Base-by-base conservation (phyloP, 2,329 filamentous ascomycete genomes). In the Stachybotrys elegans region DNA sequence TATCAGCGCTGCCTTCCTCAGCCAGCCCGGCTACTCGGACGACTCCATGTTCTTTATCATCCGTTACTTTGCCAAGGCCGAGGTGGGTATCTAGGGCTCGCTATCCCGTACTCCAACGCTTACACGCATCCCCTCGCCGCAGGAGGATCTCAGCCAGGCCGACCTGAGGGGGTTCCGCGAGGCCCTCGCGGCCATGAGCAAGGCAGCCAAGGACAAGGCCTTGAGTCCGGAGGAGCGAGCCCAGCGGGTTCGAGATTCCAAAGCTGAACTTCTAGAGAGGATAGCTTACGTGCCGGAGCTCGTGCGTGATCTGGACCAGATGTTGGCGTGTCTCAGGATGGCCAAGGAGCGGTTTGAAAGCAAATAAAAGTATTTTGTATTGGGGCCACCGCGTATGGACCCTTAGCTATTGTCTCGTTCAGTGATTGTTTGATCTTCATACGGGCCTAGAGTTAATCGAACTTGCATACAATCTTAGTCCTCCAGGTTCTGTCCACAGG, bases 21-120 rank as follows among this genome's bases (percentile, higher is more conserved):
- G 40, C 17, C 37, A 60, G 2, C 53, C 58, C 2, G 57, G 53
- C 16, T 62, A 61, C 29, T 56, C 55, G 9, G 54, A 61, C 42
- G 58, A 62, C 45, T 56, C 55, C 20, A 52, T 62, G 48, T 49
- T 62, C 40, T 60, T 57, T 31, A 47, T 60, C 6, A 42, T 57
- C 13, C 56, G 59, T 25, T 61, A 60, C 35, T 44, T 53, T 3
- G 29, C 39, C 20, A 41, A 44, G 21, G 56, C 45, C 40, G 54
- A 59, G 54, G 59, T 61, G 22, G 21, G 34, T 16, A 17, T 29
- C 5, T 22, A 13, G 11, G 22, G 29, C 4, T 2, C n/a, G 6
- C 19, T 14, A 22, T 13, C 1, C 25, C 35, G 36, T 11, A 11
- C 23, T 34, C 41, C 40, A 3, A 17, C 4, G 14, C 31, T 16